Evolutionary conservation across 202 grass and related monocot species (phyloP).

Genomic region (Zizania palustris): DNA sequence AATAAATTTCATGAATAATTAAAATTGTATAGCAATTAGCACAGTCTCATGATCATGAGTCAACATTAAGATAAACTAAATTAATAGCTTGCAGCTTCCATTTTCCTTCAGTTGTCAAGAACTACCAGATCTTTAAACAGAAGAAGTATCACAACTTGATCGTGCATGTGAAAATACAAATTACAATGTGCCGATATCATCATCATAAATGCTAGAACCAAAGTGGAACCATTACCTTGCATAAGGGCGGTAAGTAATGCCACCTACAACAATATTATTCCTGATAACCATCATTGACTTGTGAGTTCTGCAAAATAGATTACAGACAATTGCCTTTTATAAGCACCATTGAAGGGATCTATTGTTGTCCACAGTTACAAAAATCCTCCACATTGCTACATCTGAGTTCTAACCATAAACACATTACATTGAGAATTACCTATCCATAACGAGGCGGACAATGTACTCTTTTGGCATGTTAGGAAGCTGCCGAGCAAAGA

Average conservation of each 20-base stretch:
- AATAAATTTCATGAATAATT: conserved; percentile 7
- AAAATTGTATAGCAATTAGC: background rate
- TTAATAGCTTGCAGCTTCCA: background rate
- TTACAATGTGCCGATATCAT: background rate
- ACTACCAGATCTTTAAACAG: background rate
- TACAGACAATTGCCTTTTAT: conserved; percentile 4
- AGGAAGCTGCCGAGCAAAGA: conserved; percentile 94
- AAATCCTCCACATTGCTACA: background rate
- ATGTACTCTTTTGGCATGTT: conserved; percentile 99
- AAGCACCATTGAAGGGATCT: conserved; percentile 24
- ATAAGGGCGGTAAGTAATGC: conserved; percentile 99
- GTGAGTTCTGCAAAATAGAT: conserved; percentile 75
- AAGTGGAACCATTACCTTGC: conserved; percentile 57
- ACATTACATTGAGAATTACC: conserved; percentile 49
- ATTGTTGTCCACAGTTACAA: background rate
- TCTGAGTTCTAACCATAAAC: background rate
- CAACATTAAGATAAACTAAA: conserved; percentile 6
- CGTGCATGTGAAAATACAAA: background rate
- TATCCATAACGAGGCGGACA: conserved; percentile 98
- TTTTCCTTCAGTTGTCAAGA: conserved; percentile 26
- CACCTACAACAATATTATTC: conserved; percentile 94
- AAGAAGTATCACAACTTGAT: background rate
- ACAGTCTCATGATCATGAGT: conserved; percentile 23
- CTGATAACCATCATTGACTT: conserved; percentile 99
- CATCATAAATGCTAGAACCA: conserved; percentile 22